phyloP scores from a whole-genome alignment of 495 filamentous ascomycete species.

The Xylaria acuta region DNA sequence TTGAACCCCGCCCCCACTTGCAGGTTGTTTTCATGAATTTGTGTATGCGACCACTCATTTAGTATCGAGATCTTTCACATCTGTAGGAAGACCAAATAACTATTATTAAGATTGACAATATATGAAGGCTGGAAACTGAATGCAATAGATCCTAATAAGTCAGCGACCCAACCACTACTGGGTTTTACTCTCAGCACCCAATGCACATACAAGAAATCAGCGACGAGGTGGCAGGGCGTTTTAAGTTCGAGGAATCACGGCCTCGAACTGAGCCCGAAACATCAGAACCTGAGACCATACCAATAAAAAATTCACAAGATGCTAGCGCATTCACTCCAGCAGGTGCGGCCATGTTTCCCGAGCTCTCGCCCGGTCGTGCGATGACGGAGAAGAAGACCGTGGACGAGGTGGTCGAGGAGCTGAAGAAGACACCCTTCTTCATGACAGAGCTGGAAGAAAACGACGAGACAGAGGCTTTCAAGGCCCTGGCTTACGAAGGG shows the following conservation, averaged over 20 bases:
- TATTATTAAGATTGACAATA: neutral
- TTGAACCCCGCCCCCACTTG: constrained; percentile 22
- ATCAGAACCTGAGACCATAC: constrained; percentile 33
- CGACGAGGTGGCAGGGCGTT: constrained; percentile 42
- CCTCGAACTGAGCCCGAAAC: constrained; percentile 38
- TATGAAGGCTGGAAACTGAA: too few species aligned
- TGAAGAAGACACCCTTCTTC: constrained; percentile 88
- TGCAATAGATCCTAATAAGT: neutral
- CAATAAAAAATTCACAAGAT: constrained; percentile 28
- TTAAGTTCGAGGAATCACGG: constrained; percentile 36
- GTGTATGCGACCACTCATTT: neutral
- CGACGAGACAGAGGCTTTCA: constrained; percentile 79
- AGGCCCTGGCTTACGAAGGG: constrained; percentile 91
- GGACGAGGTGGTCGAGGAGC: constrained; percentile 73
- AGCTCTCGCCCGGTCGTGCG: constrained; percentile 67
- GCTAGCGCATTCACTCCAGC: constrained; percentile 6
- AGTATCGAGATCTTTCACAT: neutral
- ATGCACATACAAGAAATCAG: constrained; percentile 43
- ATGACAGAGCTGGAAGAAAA: constrained; percentile 94
- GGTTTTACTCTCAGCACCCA: neutral
- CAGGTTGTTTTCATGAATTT: constrained; percentile 5
- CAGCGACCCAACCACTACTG: neutral
- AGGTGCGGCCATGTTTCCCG: constrained; percentile 37
- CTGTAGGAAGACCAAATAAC: neutral
- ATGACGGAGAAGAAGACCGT: constrained; percentile 65